Base-by-base conservation (phyloP, 495 filamentous ascomycete species). In the Trichoderma erinaceum region DNA sequence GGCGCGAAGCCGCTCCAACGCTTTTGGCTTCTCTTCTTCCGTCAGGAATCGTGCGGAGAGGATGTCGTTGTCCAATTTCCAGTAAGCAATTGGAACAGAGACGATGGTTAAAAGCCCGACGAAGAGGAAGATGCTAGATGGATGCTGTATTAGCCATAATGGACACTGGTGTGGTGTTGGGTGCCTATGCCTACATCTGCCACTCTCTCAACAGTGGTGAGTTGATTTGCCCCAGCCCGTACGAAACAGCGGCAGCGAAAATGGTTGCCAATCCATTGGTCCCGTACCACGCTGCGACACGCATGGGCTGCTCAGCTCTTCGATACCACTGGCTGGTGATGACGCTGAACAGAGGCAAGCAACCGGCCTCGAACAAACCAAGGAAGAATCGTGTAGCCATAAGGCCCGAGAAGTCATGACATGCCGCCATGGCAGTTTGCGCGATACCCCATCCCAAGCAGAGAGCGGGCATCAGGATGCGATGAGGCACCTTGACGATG, bases 241-340 rank as follows among this genome's bases (percentile, higher is more conserved):
- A 90, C 0, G 86, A 88, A 18, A 90, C 72, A 15, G 87, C 69
- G 1, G 86, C 84, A 0, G 87, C 88, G 58, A 87, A 66, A 16
- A 90, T 89, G 63, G 87, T 89, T 1, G 85, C 88, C 12, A 83
- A 67, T 0, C 87, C 89, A 41, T 89, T 81, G 6, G 86, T 88
- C 27, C 81, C 82, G 72, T 88, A 91, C 88, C 88, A 91, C 16
- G 86, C 78, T 4, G 83, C 84, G 25, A 89, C 87, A 16, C 89
- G 78, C 2, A 86, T 76, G 0, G 86, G 84, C 68, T 88, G 83
- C 71, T 90, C 88, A 1, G 81, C 78, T 13, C 85, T 81, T 0
- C 85, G 85, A 69, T 90, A 91, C 86, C 87, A 91, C 79, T 81
- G 76, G 25, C 75, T 74, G 15, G 83, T 85, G 68, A 86, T 83